phyloP scores from a whole-genome alignment of 768 basidiomycete genomes.

The Serendipita vermifera region DNA sequence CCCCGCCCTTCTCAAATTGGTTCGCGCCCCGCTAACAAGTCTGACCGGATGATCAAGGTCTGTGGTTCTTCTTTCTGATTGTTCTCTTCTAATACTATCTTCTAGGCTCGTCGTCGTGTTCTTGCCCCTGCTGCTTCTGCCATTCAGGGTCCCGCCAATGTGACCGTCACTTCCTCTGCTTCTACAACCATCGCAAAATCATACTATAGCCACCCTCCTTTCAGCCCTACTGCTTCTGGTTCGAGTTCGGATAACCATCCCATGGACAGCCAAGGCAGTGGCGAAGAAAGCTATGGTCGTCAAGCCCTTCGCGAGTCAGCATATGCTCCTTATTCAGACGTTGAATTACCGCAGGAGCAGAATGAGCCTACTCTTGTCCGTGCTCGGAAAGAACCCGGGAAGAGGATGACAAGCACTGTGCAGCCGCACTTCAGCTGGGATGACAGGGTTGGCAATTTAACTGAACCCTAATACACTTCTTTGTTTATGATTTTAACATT shows the following conservation, averaged over 20 bases:
- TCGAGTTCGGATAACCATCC: background rate
- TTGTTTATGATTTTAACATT: too few relatives aligned
- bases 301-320: constrained; percentile 2
- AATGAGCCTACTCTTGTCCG: too few relatives aligned
- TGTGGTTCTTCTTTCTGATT: constrained; percentile 18
- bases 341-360: too few relatives aligned
- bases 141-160: background rate
- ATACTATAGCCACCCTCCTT: constrained; percentile 1
- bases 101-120: constrained; percentile 7
- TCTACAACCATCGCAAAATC: background rate
- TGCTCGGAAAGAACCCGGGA: too few relatives aligned
- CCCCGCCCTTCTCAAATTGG: constrained; percentile 76
- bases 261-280: background rate
- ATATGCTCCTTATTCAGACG: background rate
- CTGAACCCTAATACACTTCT: too few relatives aligned
- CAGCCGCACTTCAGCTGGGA: too few relatives aligned
- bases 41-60: constrained; percentile 91
- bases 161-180: background rate
- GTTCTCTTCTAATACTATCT: background rate
- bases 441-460: too few relatives aligned
- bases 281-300: background rate
- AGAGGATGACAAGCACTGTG: too few relatives aligned
- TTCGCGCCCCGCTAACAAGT: constrained; percentile 72
- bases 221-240: background rate
- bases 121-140: background rate